phyloP scores from a whole-genome alignment of 2,329 filamentous ascomycete species.

The Trichoderma oligosporum region DNA sequence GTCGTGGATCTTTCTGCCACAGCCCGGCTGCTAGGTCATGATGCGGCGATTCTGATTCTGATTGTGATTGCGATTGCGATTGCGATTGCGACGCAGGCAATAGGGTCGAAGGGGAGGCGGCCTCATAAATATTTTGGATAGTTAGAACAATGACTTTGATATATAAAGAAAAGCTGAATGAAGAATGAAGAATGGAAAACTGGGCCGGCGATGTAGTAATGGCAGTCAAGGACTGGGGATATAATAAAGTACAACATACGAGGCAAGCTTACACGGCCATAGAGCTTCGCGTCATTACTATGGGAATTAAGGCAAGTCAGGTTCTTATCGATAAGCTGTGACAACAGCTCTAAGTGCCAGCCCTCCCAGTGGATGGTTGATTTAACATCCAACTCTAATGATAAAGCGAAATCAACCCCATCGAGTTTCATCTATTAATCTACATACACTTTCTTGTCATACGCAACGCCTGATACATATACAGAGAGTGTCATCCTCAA shows the following conservation, averaged over 20 bases:
- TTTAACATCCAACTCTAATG: neutral
- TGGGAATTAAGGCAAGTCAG: neutral
- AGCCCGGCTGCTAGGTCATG: constrained; percentile 35
- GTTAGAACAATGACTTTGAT: neutral
- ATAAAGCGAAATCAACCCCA: neutral
- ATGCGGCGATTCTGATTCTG: constrained; percentile 24
- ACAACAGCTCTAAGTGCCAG: neutral
- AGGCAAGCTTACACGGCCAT: neutral
- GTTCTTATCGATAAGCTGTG: constrained; percentile 17
- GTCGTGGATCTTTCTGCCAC: constrained; percentile 23
- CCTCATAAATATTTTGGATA: constrained; percentile 5
- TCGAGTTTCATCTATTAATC: no score
- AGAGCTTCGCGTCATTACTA: constrained; percentile 15
- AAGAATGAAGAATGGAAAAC: neutral
- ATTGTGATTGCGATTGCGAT: neutral
- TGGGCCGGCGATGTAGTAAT: neutral
- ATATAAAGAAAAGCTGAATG: neutral
- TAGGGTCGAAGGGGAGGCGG: neutral
- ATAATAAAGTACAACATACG: neutral
- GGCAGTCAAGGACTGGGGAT: neutral
- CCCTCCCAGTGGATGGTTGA: no score
- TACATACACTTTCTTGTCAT: no score
- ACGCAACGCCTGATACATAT: no score
- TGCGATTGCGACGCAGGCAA: neutral
- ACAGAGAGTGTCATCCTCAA: no score